Evolutionary conservation across 192 early-diverging fungal species (phyloP).

Genomic region (Fimicolochytrium jonesii): DNA sequence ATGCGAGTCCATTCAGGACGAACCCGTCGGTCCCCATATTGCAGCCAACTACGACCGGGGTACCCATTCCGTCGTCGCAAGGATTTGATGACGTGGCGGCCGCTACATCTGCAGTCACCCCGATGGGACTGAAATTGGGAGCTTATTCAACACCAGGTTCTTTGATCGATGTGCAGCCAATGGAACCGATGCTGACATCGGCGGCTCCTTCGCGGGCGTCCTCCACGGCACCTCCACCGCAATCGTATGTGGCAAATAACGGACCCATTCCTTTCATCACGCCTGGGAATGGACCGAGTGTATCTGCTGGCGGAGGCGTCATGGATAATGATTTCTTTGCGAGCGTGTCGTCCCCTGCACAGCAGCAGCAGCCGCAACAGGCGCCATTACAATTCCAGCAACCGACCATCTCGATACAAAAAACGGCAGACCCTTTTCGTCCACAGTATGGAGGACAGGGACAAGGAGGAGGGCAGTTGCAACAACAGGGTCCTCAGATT

Average conservation of each 20-base stretch:
- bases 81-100: conserved; percentile 23
- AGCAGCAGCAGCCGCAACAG: background rate
- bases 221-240: no score
- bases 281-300: background rate
- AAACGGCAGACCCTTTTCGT: background rate
- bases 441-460: no score
- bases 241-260: background rate
- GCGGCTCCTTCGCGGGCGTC: no score
- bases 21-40: background rate
- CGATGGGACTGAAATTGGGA: background rate
- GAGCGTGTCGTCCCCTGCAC: background rate
- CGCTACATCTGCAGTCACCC: background rate
- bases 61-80: background rate
- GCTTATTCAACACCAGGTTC: conserved; percentile 6
- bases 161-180: conserved; percentile 15
- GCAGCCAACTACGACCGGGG: background rate
- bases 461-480: no score
- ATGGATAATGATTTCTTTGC: conserved; percentile 18
- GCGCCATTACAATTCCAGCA: background rate
- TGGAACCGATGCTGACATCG: background rate
- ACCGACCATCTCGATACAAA: background rate
- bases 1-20: background rate
- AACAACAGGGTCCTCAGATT: no score
- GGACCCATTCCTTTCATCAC: conserved; percentile 11
- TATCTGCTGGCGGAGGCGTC: background rate